phyloP scores from a whole-genome alignment of 2,329 filamentous ascomycete species.

The Aspergillus novoparasiticus region DNA sequence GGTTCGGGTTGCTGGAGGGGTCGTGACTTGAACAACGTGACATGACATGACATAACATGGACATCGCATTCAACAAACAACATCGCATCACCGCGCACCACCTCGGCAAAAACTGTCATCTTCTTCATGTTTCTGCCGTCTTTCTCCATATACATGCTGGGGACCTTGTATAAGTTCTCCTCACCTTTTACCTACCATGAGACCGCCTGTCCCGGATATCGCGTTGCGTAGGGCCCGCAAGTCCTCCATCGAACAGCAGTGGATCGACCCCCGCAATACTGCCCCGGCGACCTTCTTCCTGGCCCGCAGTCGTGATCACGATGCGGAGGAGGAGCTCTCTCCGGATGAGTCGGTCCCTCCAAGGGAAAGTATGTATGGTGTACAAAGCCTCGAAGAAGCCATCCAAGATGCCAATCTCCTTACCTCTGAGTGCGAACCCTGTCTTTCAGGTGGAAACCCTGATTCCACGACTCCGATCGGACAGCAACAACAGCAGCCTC shows the following conservation, averaged over 20 bases:
- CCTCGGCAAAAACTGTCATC: background rate
- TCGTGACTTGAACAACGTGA: conserved; percentile 18
- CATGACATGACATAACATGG: conserved; percentile 7
- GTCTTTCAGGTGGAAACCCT: background rate
- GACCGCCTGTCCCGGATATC: conserved; percentile 39
- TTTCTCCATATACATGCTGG: background rate
- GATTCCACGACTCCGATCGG: conserved; percentile 13
- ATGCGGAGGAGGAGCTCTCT: conserved; percentile 33
- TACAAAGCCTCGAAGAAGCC: conserved; percentile 60
- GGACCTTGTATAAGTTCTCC: background rate
- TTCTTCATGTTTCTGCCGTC: background rate
- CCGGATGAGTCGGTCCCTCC: conserved; percentile 31
- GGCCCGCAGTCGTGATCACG: conserved; percentile 52
- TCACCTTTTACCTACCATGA: conserved; percentile 34
- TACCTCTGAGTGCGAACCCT: conserved; percentile 13
- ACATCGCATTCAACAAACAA: background rate
- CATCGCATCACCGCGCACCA: background rate
- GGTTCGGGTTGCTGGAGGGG: conserved; percentile 5
- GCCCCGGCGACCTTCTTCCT: conserved; percentile 63
- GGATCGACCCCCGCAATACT: conserved; percentile 40
- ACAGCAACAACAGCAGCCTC: conserved; percentile 13
- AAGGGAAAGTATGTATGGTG: conserved; percentile 56
- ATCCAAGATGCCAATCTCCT: conserved; percentile 42
- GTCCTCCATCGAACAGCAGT: conserved; percentile 36
- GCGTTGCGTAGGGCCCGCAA: conserved; percentile 38